Evolutionary conservation across 352 stramenopile species (phyloP).

Genomic region (Phytophthora multivora): DNA sequence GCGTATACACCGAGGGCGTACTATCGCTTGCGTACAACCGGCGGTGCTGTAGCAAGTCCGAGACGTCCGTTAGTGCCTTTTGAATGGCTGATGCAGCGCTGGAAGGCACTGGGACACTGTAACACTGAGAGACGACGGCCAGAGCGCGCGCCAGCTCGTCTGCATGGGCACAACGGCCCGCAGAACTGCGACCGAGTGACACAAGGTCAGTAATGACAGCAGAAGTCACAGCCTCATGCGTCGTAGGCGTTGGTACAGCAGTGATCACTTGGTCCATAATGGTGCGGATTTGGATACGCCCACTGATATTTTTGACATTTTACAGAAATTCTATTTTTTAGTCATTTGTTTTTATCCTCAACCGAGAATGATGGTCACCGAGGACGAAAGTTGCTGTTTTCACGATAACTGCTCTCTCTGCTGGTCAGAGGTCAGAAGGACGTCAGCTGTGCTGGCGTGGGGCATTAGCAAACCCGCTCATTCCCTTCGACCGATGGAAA

Average conservation of each 20-base stretch:
- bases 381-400: slow-evolving; percentile 9
- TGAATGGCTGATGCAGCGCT: slow-evolving; percentile 39
- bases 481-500: not conserved
- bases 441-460: not conserved
- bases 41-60: slow-evolving; percentile 46
- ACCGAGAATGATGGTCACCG: slow-evolving; percentile 2
- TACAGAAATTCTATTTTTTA: not conserved
- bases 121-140: slow-evolving; percentile 46
- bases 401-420: not conserved
- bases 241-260: slow-evolving; percentile 1
- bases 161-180: slow-evolving; percentile 30
- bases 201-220: slow-evolving; percentile 27
- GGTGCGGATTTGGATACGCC: slow-evolving; percentile 1
- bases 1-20: slow-evolving; percentile 17
- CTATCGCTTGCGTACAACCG: slow-evolving; percentile 35
- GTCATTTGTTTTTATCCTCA: not conserved
- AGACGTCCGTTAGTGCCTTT: slow-evolving; percentile 44
- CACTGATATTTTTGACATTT: not conserved
- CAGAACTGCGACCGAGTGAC: slow-evolving; percentile 20
- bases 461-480: not conserved
- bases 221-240: slow-evolving; percentile 34
- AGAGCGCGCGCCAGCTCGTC: slow-evolving; percentile 45
- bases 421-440: slow-evolving; percentile 10
- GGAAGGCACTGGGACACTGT: slow-evolving; percentile 53
- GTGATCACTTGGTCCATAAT: slow-evolving; percentile 28